Evolutionary conservation across 2,329 filamentous ascomycete species (phyloP).

Genomic region (Apiospora hydei): DNA sequence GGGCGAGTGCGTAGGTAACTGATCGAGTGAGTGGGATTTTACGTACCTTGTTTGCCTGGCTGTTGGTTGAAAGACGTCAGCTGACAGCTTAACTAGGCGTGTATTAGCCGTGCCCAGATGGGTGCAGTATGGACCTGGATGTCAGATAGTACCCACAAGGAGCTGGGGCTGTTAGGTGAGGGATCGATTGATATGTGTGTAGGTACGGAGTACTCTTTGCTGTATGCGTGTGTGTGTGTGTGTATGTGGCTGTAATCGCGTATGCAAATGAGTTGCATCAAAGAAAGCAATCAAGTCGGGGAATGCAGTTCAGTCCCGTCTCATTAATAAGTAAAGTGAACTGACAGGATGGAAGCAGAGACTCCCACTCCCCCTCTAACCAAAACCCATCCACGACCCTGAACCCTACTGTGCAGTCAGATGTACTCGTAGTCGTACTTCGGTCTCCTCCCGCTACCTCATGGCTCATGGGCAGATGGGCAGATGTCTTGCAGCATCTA

Average conservation of each 20-base stretch:
- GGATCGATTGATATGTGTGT: constrained; percentile 2
- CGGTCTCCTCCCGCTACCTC: background rate
- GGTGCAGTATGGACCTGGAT: background rate
- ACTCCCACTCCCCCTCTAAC: background rate
- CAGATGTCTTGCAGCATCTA: constrained; percentile 11
- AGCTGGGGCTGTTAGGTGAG: constrained; percentile 13
- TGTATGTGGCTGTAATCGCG: background rate
- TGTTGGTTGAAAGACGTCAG: background rate
- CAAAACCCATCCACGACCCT: background rate
- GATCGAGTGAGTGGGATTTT: background rate
- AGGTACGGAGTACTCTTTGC: background rate
- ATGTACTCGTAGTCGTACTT: constrained; percentile 18
- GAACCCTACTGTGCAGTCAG: background rate
- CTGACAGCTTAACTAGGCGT: constrained; percentile 4
- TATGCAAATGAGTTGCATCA: constrained; percentile 1
- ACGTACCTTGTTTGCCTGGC: constrained; percentile 7
- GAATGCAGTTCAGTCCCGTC: background rate
- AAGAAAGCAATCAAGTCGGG: constrained; percentile 13
- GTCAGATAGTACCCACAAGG: constrained; percentile 1
- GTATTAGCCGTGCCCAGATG: constrained; percentile 2
- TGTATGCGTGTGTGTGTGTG: background rate
- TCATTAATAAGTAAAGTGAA: constrained; percentile 14
- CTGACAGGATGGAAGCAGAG: background rate
- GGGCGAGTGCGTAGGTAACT: background rate
- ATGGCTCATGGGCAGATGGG: background rate